Conservation (phyloP, 345 rosid genomes). For the Salix arbutifolia region DNA sequence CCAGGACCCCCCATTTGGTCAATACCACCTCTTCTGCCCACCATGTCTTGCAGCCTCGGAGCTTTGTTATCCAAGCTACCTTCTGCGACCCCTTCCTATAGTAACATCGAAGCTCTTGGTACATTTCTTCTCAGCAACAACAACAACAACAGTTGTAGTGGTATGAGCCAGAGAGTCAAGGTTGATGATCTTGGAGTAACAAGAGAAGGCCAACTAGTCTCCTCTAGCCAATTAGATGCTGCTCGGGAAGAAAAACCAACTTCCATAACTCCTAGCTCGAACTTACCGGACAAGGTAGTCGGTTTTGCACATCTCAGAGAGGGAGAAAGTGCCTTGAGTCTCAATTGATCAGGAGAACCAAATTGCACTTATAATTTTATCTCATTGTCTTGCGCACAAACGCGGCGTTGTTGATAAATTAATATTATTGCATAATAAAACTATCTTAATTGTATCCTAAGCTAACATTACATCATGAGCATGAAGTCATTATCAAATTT, state of each 20-base stretch:
- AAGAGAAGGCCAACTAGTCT: neutral
- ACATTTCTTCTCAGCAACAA: constrained; percentile 18
- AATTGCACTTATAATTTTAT: constrained; percentile 11
- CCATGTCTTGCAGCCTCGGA: constrained; percentile 45
- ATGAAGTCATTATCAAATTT: neutral
- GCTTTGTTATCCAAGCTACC: constrained; percentile 54
- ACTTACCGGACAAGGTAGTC: neutral
- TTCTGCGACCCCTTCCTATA: constrained; percentile 28
- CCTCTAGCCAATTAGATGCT: constrained; percentile 7
- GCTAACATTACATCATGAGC: neutral
- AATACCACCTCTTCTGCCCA: constrained; percentile 45
- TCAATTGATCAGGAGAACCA: constrained; percentile 25
- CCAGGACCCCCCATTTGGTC: constrained; percentile 37
- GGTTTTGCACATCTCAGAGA: constrained; percentile 23
- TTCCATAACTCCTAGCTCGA: neutral
- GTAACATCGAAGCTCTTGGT: constrained; percentile 25
- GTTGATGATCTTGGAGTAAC: neutral
- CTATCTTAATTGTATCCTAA: neutral
- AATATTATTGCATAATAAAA: neutral
- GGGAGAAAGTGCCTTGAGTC: constrained; percentile 14
- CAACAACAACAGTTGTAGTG: neutral
- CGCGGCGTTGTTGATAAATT: neutral
- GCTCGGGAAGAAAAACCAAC: neutral
- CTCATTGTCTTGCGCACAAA: neutral
- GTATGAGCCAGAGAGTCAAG: constrained; percentile 10